Evolutionary conservation across 2,329 filamentous ascomycete genomes (phyloP), one percentile per base, ranked within the genome.

Genomic region (Catunica adiposa): DNA sequence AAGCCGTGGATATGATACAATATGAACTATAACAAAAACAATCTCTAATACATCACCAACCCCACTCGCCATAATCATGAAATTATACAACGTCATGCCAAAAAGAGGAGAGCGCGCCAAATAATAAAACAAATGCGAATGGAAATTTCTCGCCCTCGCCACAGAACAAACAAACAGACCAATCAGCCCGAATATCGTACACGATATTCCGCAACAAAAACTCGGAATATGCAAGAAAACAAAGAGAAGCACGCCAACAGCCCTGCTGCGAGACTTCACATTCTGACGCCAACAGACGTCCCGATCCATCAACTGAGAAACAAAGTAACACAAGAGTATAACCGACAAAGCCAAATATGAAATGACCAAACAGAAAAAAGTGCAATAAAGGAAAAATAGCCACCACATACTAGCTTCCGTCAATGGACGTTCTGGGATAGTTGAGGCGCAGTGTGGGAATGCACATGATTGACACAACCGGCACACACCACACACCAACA

Each of bases 141-240:
- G 8, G 20, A 48, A 25, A 48, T 25, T 20, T 48, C 40, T 11
- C 29, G 11, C n/a, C 38, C 15, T n/a, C 15, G 5, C 38, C 38
- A 42, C 11, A 42, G 4, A 34, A 42, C 20, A 48, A 23, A 26
- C n/a, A n/a, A n/a, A n/a, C n/a, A 48, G 11, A 48, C n/a, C 44
- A 48, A 48, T 8, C 11, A 25, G 1, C 11, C 11, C 22, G 23
- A 48, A 52, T 52, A 52, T 52, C 50, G 31, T 52, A 52, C 50
- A 52, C 50, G 50, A 52, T 52, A 52, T 38, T 29, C 50, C 50
- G 50, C 50, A 52, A 48, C 5, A 34, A 11, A 48, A 46, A 52
- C 29, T 52, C 50, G 50, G 50, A 52, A 52, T 48, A 52, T 52
- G 31, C 50, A 52, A 38, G 23, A 52, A 38, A 38, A 37, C 29